Conservation (phyloP, 2,329 filamentous ascomycete genomes). For the Talaromyces verruculosus region DNA sequence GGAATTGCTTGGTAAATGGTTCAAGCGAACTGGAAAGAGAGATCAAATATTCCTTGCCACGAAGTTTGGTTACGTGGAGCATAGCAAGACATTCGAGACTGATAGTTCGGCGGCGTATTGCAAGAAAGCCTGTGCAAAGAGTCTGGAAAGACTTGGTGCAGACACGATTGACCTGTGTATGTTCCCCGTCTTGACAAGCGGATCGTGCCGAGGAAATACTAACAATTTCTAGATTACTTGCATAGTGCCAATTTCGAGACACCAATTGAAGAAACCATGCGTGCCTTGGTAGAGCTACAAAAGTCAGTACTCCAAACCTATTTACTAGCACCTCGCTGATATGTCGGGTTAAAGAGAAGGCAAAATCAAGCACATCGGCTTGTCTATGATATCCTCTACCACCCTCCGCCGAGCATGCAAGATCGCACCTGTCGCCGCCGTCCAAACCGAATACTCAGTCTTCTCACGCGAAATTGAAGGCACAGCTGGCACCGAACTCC, state of each 20-base stretch:
- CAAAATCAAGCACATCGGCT: constrained; percentile 55
- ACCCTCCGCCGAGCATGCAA: constrained; percentile 54
- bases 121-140: constrained; percentile 26
- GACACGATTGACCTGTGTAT: constrained; percentile 47
- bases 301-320: not conserved
- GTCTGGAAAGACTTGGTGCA: constrained; percentile 44
- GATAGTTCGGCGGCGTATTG: constrained; percentile 37
- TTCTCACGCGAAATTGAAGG: constrained; percentile 37
- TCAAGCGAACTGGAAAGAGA: constrained; percentile 12
- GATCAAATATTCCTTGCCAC: constrained; percentile 55
- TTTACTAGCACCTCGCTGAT: not conserved
- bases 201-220: not conserved
- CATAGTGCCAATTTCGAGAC: constrained; percentile 46
- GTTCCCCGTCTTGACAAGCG: not conserved
- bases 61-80: constrained; percentile 47
- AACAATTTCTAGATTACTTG: constrained; percentile 35
- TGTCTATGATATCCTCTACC: constrained; percentile 53
- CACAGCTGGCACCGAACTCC: constrained; percentile 13
- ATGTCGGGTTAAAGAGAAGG: not conserved
- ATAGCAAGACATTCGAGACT: constrained; percentile 26
- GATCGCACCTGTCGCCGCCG: constrained; percentile 52
- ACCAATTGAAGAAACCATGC: constrained; percentile 44
- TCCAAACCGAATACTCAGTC: constrained; percentile 57
- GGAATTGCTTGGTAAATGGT: constrained; percentile 16
- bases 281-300: constrained; percentile 47